Conservation (phyloP, 192 early-diverging fungal genomes). For the Diversispora epigaea region DNA sequence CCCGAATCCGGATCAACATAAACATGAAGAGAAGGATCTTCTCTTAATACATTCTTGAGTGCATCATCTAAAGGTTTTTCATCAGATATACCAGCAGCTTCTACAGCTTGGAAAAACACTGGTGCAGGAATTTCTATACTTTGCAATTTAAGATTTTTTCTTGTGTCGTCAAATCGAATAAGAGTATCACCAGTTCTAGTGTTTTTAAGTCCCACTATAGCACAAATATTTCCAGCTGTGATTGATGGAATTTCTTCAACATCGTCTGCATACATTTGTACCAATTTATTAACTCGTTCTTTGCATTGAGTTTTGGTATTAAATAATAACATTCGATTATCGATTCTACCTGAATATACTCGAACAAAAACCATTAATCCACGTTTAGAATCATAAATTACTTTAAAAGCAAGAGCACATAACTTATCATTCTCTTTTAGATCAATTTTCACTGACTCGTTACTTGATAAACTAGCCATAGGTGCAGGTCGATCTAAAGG, state of each 20-base stretch:
- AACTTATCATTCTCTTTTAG: conserved; percentile 57
- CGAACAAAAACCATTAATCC: conserved; percentile 92
- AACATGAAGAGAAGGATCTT: conserved; percentile 85
- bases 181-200: conserved; percentile 91
- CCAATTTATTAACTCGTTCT: conserved; percentile 94
- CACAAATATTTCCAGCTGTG: conserved; percentile 94
- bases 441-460: conserved; percentile 42
- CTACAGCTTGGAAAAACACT: conserved; percentile 90
- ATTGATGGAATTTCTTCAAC: conserved; percentile 80
- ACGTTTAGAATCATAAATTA: conserved; percentile 78
- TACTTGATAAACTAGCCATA: conserved; percentile 52
- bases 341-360: conserved; percentile 90
- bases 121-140: conserved; percentile 59
- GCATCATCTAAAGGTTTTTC: conserved; percentile 82
- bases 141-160: conserved; percentile 54
- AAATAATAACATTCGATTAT: conserved; percentile 66
- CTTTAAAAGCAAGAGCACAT: conserved; percentile 93
- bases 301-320: conserved; percentile 75
- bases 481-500: conserved; percentile 70
- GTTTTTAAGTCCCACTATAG: conserved; percentile 95
- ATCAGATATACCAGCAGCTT: conserved; percentile 83
- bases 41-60: conserved; percentile 80
- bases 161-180: conserved; percentile 56
- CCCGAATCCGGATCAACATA: conserved; percentile 77
- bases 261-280: conserved; percentile 97